Evolutionary conservation across 495 filamentous ascomycete species (phyloP), one percentile per base, ranked within the genome.

Genomic region (Cryomyces minteri): DNA sequence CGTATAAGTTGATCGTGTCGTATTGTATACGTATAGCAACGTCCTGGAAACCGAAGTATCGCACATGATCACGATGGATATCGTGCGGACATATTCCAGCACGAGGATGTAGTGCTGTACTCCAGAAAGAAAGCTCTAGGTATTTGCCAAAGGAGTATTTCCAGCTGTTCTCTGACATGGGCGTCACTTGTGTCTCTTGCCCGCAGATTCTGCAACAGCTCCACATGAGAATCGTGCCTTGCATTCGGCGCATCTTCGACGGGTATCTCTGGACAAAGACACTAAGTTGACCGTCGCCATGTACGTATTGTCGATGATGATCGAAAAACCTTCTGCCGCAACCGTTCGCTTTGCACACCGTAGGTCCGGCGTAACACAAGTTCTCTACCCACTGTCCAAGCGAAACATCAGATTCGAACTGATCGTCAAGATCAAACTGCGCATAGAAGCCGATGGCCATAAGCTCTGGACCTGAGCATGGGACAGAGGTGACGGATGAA

Each of bases 61-160:
- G 74, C 36, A 95, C 69, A 54, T 96, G 86, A 58, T 96, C 80
- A 39, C 81, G 77, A 60, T 94, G 84, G 46, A 95, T 73, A 57
- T 96, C 88, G 55, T 99, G 92, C 4, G 82, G 79, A 54, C 92
- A 99, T n/a, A 82, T 72, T 7, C 81, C 80, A 11, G 77, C 80
- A 43, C 84, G 74, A 30, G 87, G 70, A 56, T 77, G 82, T 37
- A 95, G 61, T 42, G 85, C 80, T 44, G 72, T 80, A 57, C 84
- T 90, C 88, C 87, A 96, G 55, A 95, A 96, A 4, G 84, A 90
- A 11, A 99, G 67, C 61, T 99, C 92, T 29, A 99, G 69, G 54
- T 95, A 99, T 62, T 99, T 99, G 4, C 79, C 88, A 55, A 99
- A 92, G 0, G 92, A 96, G 59, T 99, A 99, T 60, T 92, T 96